These are phyloP conservation scores for Neofusicoccum kwambonambiense DNA, from an alignment of 2,329 filamentous ascomycete genomes.

Conservation along the genomic window DNA sequence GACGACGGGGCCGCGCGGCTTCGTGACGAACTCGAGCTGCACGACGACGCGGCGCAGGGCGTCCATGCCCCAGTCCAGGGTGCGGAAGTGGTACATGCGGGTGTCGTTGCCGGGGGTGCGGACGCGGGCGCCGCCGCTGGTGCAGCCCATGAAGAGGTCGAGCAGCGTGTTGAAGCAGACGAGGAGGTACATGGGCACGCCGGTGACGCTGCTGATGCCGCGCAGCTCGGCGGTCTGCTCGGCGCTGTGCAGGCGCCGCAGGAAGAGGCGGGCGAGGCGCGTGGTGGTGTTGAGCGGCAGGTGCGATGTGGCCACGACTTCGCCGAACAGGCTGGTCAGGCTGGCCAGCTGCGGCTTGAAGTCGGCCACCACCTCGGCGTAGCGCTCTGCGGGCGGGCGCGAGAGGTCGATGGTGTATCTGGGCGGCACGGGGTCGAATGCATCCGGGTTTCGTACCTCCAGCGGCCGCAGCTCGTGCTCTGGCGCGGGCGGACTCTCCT, in stretches of 20 bases:
- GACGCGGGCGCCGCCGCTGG: constrained; percentile 52
- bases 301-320: constrained; percentile 39
- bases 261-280: constrained; percentile 44
- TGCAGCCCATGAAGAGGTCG: constrained; percentile 65
- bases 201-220: constrained; percentile 54
- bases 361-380: constrained; percentile 47
- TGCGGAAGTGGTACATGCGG: constrained; percentile 55
- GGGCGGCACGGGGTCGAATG: constrained; percentile 27
- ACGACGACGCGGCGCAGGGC: constrained; percentile 41
- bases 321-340: constrained; percentile 52
- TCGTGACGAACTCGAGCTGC: constrained; percentile 41
- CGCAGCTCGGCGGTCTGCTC: constrained; percentile 63
- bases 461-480: background rate
- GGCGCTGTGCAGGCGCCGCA: constrained; percentile 51
- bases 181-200: constrained; percentile 58
- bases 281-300: constrained; percentile 21
- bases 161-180: constrained; percentile 63
- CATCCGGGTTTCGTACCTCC: background rate
- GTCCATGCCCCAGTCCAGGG: constrained; percentile 50
- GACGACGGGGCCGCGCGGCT: constrained; percentile 37
- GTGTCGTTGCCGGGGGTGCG: constrained; percentile 18
- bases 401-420: constrained; percentile 55
- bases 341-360: constrained; percentile 46
- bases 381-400: constrained; percentile 52
- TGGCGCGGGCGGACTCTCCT: background rate